Evolutionary conservation across 2,329 filamentous ascomycete genomes (phyloP).

Genomic region (Didymella exigua): DNA sequence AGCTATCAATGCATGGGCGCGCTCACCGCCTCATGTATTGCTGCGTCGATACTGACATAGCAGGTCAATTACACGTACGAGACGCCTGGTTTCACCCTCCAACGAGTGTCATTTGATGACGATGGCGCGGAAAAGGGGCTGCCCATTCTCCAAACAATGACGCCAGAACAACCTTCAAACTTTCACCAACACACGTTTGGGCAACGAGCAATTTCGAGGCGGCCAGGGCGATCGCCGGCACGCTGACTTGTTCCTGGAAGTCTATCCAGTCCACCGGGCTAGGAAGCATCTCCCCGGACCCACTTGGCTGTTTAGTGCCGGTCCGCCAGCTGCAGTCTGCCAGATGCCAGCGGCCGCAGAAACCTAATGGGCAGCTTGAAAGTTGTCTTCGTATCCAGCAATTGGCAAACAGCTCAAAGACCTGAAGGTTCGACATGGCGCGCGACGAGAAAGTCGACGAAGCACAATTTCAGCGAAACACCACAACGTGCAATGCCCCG

Average conservation of each 20-base stretch:
- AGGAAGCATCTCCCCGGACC: constrained; percentile 47
- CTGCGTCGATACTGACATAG: constrained; percentile 25
- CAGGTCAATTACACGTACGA: constrained; percentile 18
- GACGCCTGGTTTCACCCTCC: constrained; percentile 15
- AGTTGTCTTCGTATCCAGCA: background rate
- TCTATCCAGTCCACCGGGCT: constrained; percentile 41
- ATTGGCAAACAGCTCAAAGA: background rate
- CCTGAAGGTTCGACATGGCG: background rate
- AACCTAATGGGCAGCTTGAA: background rate
- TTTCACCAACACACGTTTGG: constrained; percentile 27
- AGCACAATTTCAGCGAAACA: background rate
- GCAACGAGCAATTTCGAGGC: constrained; percentile 37
- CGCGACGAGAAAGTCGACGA: background rate
- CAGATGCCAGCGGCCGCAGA: constrained; percentile 10
- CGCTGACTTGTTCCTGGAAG: constrained; percentile 44
- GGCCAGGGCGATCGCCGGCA: constrained; percentile 37
- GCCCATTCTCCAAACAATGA: constrained; percentile 26
- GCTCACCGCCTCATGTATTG: constrained; percentile 35
- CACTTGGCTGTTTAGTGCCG: constrained; percentile 29
- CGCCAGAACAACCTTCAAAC: constrained; percentile 28
- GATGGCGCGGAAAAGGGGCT: constrained; percentile 34
- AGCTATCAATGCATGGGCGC: constrained; percentile 29
- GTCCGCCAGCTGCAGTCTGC: constrained; percentile 28
- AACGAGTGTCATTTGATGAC: constrained; percentile 33
- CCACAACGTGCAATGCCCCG: constrained; percentile 11